phyloP scores from a whole-genome alignment of 1,139 yeast genomes.

The Magnusiomyces ingens region DNA sequence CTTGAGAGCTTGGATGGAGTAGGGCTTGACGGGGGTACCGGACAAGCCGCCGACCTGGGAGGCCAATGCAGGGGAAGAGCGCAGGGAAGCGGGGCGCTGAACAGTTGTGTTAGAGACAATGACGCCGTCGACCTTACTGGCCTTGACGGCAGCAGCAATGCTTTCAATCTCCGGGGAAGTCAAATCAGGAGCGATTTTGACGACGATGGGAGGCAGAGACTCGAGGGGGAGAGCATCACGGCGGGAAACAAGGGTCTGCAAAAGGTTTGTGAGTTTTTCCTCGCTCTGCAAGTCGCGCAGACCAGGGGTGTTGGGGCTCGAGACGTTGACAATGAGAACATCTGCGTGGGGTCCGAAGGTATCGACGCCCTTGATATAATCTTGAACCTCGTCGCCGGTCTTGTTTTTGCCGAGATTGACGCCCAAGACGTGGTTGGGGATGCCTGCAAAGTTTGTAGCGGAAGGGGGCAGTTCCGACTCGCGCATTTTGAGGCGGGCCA shows the following conservation, averaged over 20 bases:
- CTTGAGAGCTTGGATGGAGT: conserved; percentile 62
- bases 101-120: conserved; percentile 89
- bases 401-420: conserved; percentile 90
- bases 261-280: conserved; percentile 57
- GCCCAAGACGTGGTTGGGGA: conserved; percentile 61
- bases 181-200: conserved; percentile 91
- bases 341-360: conserved; percentile 81
- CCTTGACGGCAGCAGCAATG: conserved; percentile 74
- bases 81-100: conserved; percentile 52
- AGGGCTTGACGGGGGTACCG: conserved; percentile 85
- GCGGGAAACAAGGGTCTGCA: conserved; percentile 43
- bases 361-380: conserved; percentile 77
- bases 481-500: conserved; percentile 58
- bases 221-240: conserved; percentile 29
- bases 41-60: conserved; percentile 81
- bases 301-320: conserved; percentile 96
- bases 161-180: conserved; percentile 73
- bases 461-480: conserved; percentile 18
- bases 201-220: conserved; percentile 56
- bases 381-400: conserved; percentile 80
- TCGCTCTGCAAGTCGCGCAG: conserved; percentile 80
- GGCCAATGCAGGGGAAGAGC: conserved; percentile 46
- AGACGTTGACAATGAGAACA: conserved; percentile 83
- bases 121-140: conserved; percentile 80
- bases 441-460: conserved; percentile 47